Base-by-base conservation (phyloP, 2,329 filamentous ascomycete species). In the Trichoderma arundinaceum region DNA sequence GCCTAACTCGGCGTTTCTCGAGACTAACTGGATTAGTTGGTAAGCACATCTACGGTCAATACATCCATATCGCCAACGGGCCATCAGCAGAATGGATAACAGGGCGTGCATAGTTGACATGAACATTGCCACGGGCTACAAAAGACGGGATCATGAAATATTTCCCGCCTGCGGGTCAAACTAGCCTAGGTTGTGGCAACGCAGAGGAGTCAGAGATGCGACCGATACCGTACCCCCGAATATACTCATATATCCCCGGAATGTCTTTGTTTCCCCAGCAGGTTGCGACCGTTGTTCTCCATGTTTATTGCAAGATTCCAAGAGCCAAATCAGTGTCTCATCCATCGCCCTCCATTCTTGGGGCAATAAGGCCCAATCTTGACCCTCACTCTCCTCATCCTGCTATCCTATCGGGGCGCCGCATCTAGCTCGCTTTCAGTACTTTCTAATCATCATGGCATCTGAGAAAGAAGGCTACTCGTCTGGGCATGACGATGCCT, bases 401-500 rank as follows among this genome's bases (percentile, higher is more conserved):
- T 28, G 22, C 2, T 28, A 28, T 28, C 22, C 22, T 3, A 28
- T 28, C 22, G 22, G 22, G 22, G 4, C 22, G 22, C 22, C 22
- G n/a, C n/a, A 28, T 28, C 22, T 4, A 28, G 22, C 9, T 43
- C 12, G 9, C 28, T 52, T 19, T 22, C 9, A n/a, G 15, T 35
- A 10, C 7, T 15, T 43, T 13, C n/a, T 2, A 17, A 43, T 22
- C 59, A 43, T 33, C 28, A 62, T 62, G 59, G 59, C 22, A 10
- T 53, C 7, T 32, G 59, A 62, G 4, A 62, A 62, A 35, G 59
- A 52, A 35, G 59, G 52, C n/a, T 62, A 62, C 22, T 52, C 46
- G 33, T 62, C 59, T 22, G 59, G 59, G 33, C 59, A 48, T 10
- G 59, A 62, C 10, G 59, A 62, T 62, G 46, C 35, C 38, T 19